Conservation (phyloP, 768 basidiomycete genomes). For the Galerina marginata region DNA sequence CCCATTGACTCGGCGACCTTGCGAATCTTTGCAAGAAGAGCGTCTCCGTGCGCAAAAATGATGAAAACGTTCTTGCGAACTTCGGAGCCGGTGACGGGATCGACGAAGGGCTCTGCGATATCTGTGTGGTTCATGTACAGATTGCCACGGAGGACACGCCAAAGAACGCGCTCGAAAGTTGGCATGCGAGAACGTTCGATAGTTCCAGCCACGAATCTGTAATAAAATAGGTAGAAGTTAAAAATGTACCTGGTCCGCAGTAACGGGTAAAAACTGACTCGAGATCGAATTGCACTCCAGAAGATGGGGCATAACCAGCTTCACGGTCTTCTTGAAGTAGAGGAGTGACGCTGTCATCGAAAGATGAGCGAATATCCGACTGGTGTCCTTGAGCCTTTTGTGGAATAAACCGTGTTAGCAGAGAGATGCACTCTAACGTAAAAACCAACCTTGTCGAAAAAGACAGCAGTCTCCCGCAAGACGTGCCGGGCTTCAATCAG, state of each 20-base stretch:
- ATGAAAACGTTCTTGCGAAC: conserved; percentile 99
- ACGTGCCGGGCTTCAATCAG: conserved; percentile 95
- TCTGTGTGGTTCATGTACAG: conserved; percentile 99
- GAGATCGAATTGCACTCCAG: conserved; percentile 76
- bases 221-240: background rate
- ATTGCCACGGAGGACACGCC: conserved; percentile 97
- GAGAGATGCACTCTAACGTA: background rate
- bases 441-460: conserved; percentile 80
- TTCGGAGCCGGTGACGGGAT: conserved; percentile 81
- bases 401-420: conserved; percentile 13
- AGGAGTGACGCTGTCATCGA: conserved; percentile 91
- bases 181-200: conserved; percentile 91
- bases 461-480: conserved; percentile 91
- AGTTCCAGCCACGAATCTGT: conserved; percentile 93
- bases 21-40: conserved; percentile 93
- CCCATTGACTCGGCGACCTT: conserved; percentile 99
- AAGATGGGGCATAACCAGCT: conserved; percentile 52
- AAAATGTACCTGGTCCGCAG: background rate
- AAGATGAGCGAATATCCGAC: conserved; percentile 82
- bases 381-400: conserved; percentile 78
- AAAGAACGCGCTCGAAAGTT: conserved; percentile 96
- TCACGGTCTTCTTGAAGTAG: conserved; percentile 91
- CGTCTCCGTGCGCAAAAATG: conserved; percentile 97
- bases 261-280: conserved; percentile 59
- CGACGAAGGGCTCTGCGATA: conserved; percentile 90